Conservation (phyloP, 495 filamentous ascomycete species). For the Trichoderma reesei region DNA sequence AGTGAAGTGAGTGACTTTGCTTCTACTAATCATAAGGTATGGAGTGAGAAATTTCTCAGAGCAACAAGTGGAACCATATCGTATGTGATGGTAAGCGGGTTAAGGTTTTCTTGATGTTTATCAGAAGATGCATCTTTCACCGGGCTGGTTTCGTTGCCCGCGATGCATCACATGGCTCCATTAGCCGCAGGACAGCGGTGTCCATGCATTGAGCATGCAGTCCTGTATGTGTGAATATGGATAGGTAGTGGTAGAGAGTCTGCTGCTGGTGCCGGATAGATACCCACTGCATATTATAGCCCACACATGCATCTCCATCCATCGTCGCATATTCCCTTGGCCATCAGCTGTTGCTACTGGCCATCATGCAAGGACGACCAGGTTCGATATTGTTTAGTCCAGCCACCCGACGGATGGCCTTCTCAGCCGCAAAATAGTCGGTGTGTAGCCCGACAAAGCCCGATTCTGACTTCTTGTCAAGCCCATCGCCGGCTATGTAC, state of each 20-base stretch:
- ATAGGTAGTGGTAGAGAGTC: too few species aligned
- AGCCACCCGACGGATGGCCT: neutral
- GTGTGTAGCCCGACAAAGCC: neutral
- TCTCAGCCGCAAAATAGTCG: neutral
- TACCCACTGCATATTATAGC: too few species aligned
- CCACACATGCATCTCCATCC: neutral
- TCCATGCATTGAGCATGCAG: neutral
- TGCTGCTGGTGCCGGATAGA: neutral
- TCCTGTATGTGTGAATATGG: neutral
- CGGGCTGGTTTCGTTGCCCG: neutral
- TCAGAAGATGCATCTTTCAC: neutral
- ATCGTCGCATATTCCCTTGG: conserved; percentile 1
- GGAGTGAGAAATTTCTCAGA: neutral
- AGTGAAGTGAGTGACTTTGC: too few species aligned
- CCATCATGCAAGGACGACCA: neutral
- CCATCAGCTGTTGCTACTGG: neutral
- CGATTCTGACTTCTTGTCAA: neutral
- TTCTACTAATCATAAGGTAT: too few species aligned
- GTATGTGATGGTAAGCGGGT: neutral
- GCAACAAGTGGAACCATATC: neutral
- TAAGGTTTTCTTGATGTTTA: neutral
- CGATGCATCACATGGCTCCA: neutral
- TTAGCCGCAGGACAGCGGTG: too few species aligned
- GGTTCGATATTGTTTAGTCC: neutral
- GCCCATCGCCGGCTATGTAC: neutral